phyloP scores from a whole-genome alignment of 768 basidiomycete species.

The Phylloporus sp. region DNA sequence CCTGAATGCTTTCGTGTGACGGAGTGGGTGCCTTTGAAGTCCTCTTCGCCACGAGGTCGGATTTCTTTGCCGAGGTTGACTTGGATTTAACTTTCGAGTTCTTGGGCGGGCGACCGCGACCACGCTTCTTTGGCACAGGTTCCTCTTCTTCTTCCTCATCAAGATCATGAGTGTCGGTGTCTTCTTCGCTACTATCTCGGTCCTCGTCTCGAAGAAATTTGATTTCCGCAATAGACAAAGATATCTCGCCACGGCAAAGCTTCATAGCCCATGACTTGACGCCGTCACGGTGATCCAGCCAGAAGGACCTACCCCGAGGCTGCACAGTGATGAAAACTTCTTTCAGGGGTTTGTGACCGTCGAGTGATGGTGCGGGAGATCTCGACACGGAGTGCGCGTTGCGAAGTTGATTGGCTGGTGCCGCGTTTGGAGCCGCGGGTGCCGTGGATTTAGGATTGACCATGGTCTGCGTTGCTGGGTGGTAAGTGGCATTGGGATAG shows the following conservation, averaged over 20 bases:
- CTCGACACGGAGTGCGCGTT: constrained; percentile 30
- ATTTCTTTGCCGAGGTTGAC: constrained; percentile 30
- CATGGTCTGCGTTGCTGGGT: constrained; percentile 26
- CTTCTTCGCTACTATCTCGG: constrained; percentile 52
- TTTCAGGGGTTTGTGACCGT: constrained; percentile 43
- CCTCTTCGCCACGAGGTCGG: constrained; percentile 38
- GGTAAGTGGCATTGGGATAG: constrained; percentile 54
- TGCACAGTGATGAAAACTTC: constrained; percentile 50
- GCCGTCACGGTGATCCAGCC: constrained; percentile 61
- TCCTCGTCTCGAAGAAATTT: constrained; percentile 54
- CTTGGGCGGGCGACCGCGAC: constrained; percentile 34
- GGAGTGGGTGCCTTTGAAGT: constrained; percentile 37
- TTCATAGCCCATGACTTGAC: constrained; percentile 72
- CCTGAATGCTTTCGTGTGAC: constrained; percentile 46
- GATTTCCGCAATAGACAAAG: constrained; percentile 49
- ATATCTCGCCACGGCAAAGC: constrained; percentile 52
- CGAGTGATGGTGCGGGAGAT: constrained; percentile 28
- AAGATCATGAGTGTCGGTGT: constrained; percentile 41
- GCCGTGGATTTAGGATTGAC: constrained; percentile 17
- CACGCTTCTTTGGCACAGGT: constrained; percentile 38
- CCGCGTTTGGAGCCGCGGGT: constrained; percentile 2
- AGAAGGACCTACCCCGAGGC: constrained; percentile 54
- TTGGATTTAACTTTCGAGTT: constrained; percentile 31
- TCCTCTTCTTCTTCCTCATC: constrained; percentile 42
- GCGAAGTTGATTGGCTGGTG: constrained; percentile 14